Evolutionary conservation across 257 asterid genomes (phyloP), one percentile per base, ranked within the genome.

Genomic region (Asclepias syriaca): DNA sequence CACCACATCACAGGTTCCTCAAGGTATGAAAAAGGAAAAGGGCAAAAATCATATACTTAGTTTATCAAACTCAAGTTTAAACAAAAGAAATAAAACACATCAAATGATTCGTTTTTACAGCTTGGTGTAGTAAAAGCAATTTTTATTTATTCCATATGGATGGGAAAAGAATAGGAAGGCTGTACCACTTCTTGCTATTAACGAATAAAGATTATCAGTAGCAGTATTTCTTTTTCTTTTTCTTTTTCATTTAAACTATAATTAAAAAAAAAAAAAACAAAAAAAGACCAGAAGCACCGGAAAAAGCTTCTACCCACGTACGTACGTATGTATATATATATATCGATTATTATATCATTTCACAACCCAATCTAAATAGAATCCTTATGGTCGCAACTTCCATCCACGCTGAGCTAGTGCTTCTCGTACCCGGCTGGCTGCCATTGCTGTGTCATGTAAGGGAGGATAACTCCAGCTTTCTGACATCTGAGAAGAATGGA

Each of bases 401-500:
- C 98, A 95, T 77, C 99, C 99, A 46, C 94, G 90, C 74, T 84
- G 87, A 6, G 95, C 93, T 70, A 95, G 85, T 54, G 97, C 95
- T 84, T 84, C 86, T 57, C 72, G 96, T 71, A 95, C 98, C 74
- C 78, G 89, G 49, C 55, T 86, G 54, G 97, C 98, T 59, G 96
- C 99, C 71, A 84, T 93, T 59, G 91, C 84, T 40, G 94, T 87
- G 73, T 95, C 99, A 46, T 84, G 90, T n/a, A 95, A 72, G 29
- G 99, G 99, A 77, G 98, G 99, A 81, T 92, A 95, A 76, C 99
- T 87, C 99, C 99, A 92, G 83, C 84, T 85, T 67, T 90, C 96
- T 19, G 98, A 88, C 93, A 92, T 90, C 99, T 92, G 92, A 48
- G 64, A 24, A 48, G 64, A 24, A 32, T 27, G 13, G 15, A 51